phyloP scores from a whole-genome alignment of 1,139 yeast species.

The Yamadazyma triangularis region DNA sequence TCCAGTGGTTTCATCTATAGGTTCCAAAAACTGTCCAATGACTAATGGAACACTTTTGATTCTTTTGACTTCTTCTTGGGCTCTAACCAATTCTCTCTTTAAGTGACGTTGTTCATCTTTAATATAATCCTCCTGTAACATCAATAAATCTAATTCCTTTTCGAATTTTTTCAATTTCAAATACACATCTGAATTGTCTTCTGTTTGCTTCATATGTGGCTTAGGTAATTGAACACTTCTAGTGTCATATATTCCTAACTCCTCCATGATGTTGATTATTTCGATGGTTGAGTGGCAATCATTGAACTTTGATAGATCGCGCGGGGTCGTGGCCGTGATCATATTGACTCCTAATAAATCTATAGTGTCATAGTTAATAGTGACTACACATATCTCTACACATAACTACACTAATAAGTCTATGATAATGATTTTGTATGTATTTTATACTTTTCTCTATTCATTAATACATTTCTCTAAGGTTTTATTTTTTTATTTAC shows the following conservation, averaged over 20 bases:
- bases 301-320: background rate
- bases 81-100: conserved; percentile 89
- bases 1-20: conserved; percentile 94
- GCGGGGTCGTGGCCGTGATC: background rate
- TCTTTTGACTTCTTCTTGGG: conserved; percentile 97
- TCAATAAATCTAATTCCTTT: conserved; percentile 78
- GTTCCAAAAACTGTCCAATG: conserved; percentile 96
- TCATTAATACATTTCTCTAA: no score
- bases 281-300: conserved; percentile 1
- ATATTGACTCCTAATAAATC: no score
- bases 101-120: conserved; percentile 97
- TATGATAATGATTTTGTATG: no score
- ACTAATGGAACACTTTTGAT: conserved; percentile 97
- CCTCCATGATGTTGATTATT: conserved; percentile 18
- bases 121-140: conserved; percentile 91
- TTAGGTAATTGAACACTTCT: conserved; percentile 10
- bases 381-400: no score
- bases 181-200: conserved; percentile 64
- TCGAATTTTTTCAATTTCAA: conserved; percentile 80
- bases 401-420: no score
- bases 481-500: no score
- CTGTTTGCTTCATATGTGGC: conserved; percentile 3
- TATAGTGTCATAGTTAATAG: no score
- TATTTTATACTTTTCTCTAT: no score
- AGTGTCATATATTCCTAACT: conserved; percentile 22